Percentiles rank a stretch among this genome's conserved stretches.
phyloP scores from a whole-genome alignment of 2,329 filamentous ascomycete species.

The Ophiostoma angusticollis region DNA sequence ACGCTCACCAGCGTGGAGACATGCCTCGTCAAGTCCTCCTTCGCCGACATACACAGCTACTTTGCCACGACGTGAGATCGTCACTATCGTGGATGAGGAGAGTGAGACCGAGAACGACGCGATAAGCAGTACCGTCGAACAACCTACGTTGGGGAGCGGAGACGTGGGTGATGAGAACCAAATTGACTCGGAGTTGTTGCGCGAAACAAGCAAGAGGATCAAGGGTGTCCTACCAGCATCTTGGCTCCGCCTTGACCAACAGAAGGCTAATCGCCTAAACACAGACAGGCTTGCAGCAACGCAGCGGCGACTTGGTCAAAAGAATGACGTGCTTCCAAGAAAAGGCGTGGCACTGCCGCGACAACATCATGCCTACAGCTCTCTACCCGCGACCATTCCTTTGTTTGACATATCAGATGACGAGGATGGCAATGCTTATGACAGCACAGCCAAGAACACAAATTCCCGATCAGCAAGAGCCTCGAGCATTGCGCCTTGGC shows the following conservation, averaged over 20 bases:
- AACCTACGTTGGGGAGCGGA: constrained; percentile 4
- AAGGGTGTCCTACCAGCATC: constrained; percentile 54
- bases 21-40: neutral
- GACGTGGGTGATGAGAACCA: constrained; percentile 17
- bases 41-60: neutral
- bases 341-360: constrained; percentile 39
- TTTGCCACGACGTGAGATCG: neutral
- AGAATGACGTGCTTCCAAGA: constrained; percentile 25
- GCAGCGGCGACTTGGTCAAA: constrained; percentile 20
- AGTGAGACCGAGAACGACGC: constrained; percentile 3
- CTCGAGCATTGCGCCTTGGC: neutral
- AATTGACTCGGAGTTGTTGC: constrained; percentile 29
- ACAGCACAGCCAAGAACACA: constrained; percentile 16
- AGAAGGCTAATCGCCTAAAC: constrained; percentile 20
- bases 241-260: constrained; percentile 48
- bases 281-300: constrained; percentile 11
- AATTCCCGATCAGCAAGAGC: neutral
- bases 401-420: constrained; percentile 32
- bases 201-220: constrained; percentile 32
- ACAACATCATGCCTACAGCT: constrained; percentile 17
- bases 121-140: neutral
- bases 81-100: neutral
- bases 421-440: constrained; percentile 10
- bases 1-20: neutral
- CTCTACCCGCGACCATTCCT: constrained; percentile 20